Evolutionary conservation across 768 basidiomycete species (phyloP).

Genomic region (Psilocybe sp.): DNA sequence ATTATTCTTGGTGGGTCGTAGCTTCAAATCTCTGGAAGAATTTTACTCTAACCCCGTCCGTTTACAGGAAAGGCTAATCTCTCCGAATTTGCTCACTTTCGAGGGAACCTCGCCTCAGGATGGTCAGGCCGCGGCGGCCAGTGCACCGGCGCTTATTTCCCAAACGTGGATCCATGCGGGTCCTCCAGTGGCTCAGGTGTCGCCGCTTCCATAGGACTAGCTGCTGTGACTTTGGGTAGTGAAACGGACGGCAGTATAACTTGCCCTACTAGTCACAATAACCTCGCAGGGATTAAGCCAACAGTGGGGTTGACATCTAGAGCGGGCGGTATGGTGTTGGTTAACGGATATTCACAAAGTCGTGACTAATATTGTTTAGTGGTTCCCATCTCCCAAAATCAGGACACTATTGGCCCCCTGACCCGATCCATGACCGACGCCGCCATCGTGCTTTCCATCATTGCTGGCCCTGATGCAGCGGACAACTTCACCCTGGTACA

Average conservation of each 20-base stretch:
- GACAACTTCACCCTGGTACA: conserved; percentile 53
- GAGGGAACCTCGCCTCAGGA: conserved; percentile 42
- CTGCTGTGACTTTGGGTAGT: conserved; percentile 42
- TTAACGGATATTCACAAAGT: neutral
- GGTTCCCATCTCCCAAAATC: conserved; percentile 51
- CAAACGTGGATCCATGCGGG: conserved; percentile 51
- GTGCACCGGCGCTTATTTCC: conserved; percentile 46
- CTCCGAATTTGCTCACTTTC: conserved; percentile 50
- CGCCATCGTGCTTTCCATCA: conserved; percentile 50
- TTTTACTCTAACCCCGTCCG: neutral
- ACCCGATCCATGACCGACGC: conserved; percentile 50
- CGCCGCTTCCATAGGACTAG: conserved; percentile 49
- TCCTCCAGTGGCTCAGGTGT: conserved; percentile 59
- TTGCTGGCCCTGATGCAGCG: conserved; percentile 52
- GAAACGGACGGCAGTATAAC: conserved; percentile 57
- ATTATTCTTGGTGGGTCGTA: conserved; percentile 46
- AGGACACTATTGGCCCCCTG: conserved; percentile 59
- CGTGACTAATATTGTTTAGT: conserved; percentile 27
- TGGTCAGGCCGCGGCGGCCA: conserved; percentile 60
- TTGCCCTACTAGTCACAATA: conserved; percentile 50
- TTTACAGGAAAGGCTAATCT: conserved; percentile 50
- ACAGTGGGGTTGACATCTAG: conserved; percentile 59
- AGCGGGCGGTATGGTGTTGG: conserved; percentile 43
- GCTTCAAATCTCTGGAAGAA: too few species aligned
- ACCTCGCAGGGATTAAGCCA: conserved; percentile 58